phyloP scores from a whole-genome alignment of 305 asterid species.

The Fraxinus dipetala region DNA sequence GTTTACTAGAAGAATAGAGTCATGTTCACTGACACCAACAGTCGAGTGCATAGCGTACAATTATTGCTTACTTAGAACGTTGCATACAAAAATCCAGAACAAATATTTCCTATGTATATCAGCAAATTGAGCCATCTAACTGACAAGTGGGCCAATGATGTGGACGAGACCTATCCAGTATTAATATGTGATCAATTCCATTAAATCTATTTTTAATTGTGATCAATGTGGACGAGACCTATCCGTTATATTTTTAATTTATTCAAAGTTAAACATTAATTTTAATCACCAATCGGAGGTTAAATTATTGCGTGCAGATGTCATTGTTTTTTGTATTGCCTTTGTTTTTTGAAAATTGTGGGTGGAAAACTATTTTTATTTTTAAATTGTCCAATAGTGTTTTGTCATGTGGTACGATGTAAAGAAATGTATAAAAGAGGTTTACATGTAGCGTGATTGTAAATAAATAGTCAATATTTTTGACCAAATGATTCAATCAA shows the following conservation, averaged over 20 bases:
- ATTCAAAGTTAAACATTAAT: too few species aligned
- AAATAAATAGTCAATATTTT: neutral
- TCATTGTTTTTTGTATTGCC: too few species aligned
- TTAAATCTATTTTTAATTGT: too few species aligned
- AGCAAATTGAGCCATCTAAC: constrained; percentile 39
- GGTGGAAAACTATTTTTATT: too few species aligned
- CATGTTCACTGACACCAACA: neutral
- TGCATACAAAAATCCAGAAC: neutral
- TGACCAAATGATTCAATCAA: neutral
- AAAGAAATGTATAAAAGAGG: too few species aligned
- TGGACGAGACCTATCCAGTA: constrained; percentile 25
- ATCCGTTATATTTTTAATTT: neutral
- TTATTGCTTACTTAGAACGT: neutral
- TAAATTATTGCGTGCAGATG: too few species aligned
- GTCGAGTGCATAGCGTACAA: neutral
- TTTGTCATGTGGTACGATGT: too few species aligned
- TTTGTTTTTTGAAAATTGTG: too few species aligned
- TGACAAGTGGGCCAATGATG: constrained; percentile 50
- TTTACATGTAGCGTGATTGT: too few species aligned
- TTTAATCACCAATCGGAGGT: too few species aligned
- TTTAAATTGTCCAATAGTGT: too few species aligned
- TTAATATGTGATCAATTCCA: too few species aligned
- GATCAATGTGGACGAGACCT: constrained; percentile 37
- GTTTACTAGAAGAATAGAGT: neutral
- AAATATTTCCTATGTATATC: neutral